These are phyloP conservation scores for Aspergillus phoenicis DNA, from an alignment of 2,329 filamentous ascomycete species.

Conservation along the genomic window DNA sequence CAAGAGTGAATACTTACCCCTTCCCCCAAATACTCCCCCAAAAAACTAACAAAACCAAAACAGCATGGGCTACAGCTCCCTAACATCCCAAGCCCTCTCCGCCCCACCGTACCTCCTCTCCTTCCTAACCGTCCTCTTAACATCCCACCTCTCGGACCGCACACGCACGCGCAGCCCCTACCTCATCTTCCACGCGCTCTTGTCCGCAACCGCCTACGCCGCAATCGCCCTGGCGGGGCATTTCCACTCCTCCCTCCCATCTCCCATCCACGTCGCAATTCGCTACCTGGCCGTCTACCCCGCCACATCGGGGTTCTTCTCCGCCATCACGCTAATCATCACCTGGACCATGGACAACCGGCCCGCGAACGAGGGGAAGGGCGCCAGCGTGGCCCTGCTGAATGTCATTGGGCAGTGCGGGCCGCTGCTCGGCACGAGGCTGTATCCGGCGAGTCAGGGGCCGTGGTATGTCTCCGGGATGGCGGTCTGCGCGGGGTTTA, in stretches of 20 bases:
- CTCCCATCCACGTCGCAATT: constrained; percentile 40
- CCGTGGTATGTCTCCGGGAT: constrained; percentile 67
- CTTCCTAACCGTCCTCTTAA: constrained; percentile 71
- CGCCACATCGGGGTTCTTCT: constrained; percentile 79
- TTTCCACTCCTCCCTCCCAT: constrained; percentile 43
- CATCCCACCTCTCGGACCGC: constrained; percentile 72
- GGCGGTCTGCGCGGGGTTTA: constrained; percentile 63
- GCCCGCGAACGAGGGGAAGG: constrained; percentile 66
- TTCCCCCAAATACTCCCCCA: background rate
- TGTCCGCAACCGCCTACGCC: constrained; percentile 68
- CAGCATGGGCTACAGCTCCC: constrained; percentile 69
- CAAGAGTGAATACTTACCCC: constrained; percentile 48
- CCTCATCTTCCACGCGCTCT: constrained; percentile 68
- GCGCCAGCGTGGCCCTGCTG: constrained; percentile 75
- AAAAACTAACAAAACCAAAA: background rate
- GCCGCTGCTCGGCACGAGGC: constrained; percentile 67
- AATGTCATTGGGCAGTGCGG: constrained; percentile 82
- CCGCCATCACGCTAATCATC: constrained; percentile 79
- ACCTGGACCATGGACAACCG: constrained; percentile 92
- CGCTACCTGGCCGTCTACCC: constrained; percentile 78
- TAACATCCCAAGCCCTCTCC: constrained; percentile 73
- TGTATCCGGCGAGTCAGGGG: constrained; percentile 62
- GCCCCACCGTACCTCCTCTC: constrained; percentile 80
- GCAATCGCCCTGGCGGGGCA: constrained; percentile 58
- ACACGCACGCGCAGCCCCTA: constrained; percentile 63